Base-by-base conservation (phyloP, 2,329 filamentous ascomycete genomes). In the Microdochium bolleyi region DNA sequence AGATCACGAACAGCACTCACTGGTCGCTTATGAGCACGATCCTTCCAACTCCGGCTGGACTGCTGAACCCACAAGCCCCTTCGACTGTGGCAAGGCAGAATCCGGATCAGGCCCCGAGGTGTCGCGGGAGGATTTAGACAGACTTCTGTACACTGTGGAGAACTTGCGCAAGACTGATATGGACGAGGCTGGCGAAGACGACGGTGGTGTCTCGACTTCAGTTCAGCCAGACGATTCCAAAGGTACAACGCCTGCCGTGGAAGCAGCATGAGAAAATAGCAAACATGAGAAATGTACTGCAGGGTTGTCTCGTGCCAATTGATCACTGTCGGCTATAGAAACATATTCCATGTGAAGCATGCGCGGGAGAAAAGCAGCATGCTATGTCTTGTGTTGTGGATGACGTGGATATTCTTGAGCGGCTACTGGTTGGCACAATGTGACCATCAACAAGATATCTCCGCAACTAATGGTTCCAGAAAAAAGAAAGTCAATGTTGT, bases 121-220 rank as follows among this genome's bases (percentile, higher is more conserved):
- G 32, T 52, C 61, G 1, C 56, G 62, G 7, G 55, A 59, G 24
- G 62, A 65, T 34, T 49, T 67, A 1, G 62, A 66, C 14, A 62
- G 59, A 49, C 50, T 59, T 3, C 52, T 67, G 7, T 67, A 67
- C 50, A 57, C 61, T 9, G 58, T 64, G 8, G 62, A 61, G 51
- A 63, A 63, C 48, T 56, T 67, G 34, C 64, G 65, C 14, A 67
- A 67, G 58, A 66, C 62, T 19, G 62, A 60, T 11, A 52, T 57
- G 8, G 59, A 62, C 25, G 61, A 60, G 19, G 60, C 41, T 2
- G 59, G 19, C 8, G 58, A 58, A 2, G 58, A 52, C 13, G 54
- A 22, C 13, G 41, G 19, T 46, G 41, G 41, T 21, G 14, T 19
- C 8, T 7, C 41, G 7, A 46, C 41, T 24, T 19, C 41, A 24